Percentiles rank a stretch among this genome's conserved stretches.
phyloP scores from a whole-genome alignment of 768 basidiomycete genomes.

The Mycena vitilis region DNA sequence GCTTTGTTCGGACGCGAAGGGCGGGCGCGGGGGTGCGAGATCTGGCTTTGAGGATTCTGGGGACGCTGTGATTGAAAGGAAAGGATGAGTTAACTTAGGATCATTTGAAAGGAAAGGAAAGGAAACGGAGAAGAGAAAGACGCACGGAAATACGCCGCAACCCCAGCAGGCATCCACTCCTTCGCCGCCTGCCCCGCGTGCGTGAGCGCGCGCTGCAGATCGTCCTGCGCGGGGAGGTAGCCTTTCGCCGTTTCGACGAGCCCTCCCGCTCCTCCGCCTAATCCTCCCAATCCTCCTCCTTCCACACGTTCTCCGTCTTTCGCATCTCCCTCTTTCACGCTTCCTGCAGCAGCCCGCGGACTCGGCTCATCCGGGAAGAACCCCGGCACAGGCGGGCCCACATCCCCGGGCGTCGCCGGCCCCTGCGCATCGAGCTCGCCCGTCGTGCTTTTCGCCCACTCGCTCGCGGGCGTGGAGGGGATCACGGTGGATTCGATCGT shows the following conservation, averaged over 20 bases:
- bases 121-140: background rate
- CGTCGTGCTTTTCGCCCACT: slow-evolving; percentile 24
- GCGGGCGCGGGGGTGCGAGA: background rate
- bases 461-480: slow-evolving; percentile 20
- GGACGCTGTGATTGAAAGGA: background rate
- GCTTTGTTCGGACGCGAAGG: background rate
- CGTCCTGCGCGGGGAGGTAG: slow-evolving; percentile 19
- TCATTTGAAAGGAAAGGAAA: background rate
- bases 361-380: background rate
- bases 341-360: background rate
- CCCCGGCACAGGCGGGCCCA: background rate
- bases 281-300: background rate
- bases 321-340: background rate
- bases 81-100: too few species aligned
- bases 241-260: slow-evolving; percentile 1
- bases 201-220: slow-evolving; percentile 25
- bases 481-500: slow-evolving; percentile 27
- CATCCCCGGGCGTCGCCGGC: background rate
- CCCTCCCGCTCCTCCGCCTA: background rate
- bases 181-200: slow-evolving; percentile 28
- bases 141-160: slow-evolving; percentile 24
- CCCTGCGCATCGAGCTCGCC: slow-evolving; percentile 6
- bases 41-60: background rate
- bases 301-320: too few species aligned
- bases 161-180: slow-evolving; percentile 11